Base-by-base conservation (phyloP, 1,284 basidiomycete species). In the Malassezia sp. region DNA sequence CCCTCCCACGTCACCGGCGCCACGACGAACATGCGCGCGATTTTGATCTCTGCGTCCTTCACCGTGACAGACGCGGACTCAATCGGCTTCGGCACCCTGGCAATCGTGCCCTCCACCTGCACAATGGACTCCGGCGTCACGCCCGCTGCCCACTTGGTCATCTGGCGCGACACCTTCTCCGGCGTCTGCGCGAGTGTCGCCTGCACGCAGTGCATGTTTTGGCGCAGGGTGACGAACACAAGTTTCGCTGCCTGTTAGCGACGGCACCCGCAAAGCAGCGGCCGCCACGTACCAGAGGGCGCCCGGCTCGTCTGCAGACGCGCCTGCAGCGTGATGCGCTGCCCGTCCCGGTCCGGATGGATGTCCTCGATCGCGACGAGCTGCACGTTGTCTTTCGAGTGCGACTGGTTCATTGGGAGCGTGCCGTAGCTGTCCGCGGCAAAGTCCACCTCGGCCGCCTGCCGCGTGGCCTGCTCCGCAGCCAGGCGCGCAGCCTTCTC, bases 191-290 rank as follows among this genome's bases (percentile, higher is more conserved):
- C 75, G 38, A 95, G 75, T 14, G 96, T 75, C 31, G 85, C 88
- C 72, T 97, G 93, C 4, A 97, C 81, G 2, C 90, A 85, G 67
- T 85, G 78, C 29, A 79, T 82, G 60, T 85, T 80, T 71, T 97
- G 89, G 48, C 93, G 84, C 52, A 99, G 77, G 63, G 82, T 82
- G 49, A 97, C 74, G 74, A 99, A 99, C 42, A 85, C 85, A 79
- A 96, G 88, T 75, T 91, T 97, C 74, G 77, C 76, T 18, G n/a
- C n/a, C n/a, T n/a, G n/a, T n/a, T n/a, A n/a, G n/a, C n/a, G n/a
- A n/a, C n/a, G n/a, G n/a, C n/a, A n/a, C n/a, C n/a, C n/a, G n/a
- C n/a, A n/a, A n/a, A n/a, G n/a, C n/a, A n/a, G n/a, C n/a, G n/a
- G n/a, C n/a, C n/a, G n/a, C n/a, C n/a, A n/a, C n/a, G n/a, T n/a